These are phyloP conservation scores for Fusarium dimerum DNA, from an alignment of 2,329 filamentous ascomycete species.

Conservation along the genomic window DNA sequence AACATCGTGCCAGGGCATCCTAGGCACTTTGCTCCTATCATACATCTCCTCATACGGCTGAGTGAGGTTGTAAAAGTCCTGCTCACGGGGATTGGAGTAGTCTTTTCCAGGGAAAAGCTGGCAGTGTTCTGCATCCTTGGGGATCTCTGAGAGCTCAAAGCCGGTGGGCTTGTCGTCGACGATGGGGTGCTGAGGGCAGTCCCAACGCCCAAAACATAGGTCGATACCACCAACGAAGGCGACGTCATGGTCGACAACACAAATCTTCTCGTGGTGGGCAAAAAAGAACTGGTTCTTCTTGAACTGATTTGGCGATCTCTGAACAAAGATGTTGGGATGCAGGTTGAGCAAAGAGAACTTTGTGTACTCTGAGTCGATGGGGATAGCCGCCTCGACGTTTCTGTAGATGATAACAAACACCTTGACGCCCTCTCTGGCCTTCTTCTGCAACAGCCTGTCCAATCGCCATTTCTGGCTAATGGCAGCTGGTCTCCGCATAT, in stretches of 20 bases:
- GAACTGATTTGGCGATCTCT: constrained; percentile 95
- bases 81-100: constrained; percentile 93
- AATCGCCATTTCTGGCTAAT: constrained; percentile 98
- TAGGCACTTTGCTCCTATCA: constrained; percentile 79
- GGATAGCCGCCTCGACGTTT: constrained; percentile 95
- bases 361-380: constrained; percentile 97
- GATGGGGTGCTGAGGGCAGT: constrained; percentile 88
- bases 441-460: constrained; percentile 88
- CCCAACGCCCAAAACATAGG: constrained; percentile 96
- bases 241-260: constrained; percentile 91
- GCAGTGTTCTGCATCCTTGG: constrained; percentile 89
- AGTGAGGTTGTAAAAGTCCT: constrained; percentile 90
- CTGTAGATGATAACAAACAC: constrained; percentile 97
- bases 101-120: constrained; percentile 98
- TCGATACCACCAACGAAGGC: constrained; percentile 96
- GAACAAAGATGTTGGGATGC: constrained; percentile 94
- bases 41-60: constrained; percentile 99
- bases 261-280: constrained; percentile 98
- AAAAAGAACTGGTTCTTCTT: constrained; percentile 99
- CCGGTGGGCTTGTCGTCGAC: constrained; percentile 94
- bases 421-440: constrained; percentile 93
- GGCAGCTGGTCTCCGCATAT: constrained; percentile 88
- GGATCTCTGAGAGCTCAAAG: constrained; percentile 74
- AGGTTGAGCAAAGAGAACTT: constrained; percentile 95
- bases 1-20: constrained; percentile 99